phyloP scores from a whole-genome alignment of 805 yeast species.

The Ogataea trehaloabstinens region DNA sequence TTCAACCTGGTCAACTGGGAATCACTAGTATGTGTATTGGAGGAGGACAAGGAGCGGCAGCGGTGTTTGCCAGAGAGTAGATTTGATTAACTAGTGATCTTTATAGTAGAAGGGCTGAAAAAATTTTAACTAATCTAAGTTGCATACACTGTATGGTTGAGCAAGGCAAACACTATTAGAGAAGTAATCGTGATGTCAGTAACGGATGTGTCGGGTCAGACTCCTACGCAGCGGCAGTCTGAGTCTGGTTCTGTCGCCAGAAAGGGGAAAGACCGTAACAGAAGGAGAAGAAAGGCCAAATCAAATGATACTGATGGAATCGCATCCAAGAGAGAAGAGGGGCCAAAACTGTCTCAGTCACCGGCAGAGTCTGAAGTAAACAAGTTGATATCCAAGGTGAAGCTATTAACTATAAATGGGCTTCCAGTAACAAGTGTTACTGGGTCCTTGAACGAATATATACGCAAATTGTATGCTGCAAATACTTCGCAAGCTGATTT shows the following conservation, averaged over 20 bases:
- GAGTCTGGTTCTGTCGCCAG: too few relatives aligned
- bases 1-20: conserved; percentile 78
- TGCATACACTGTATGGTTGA: too few relatives aligned
- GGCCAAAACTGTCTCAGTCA: neutral
- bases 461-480: conserved; percentile 14
- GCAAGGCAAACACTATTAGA: too few relatives aligned
- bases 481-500: conserved; percentile 21
- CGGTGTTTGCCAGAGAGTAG: conserved; percentile 76
- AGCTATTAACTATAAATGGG: conserved; percentile 33
- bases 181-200: too few relatives aligned
- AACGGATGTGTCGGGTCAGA: too few relatives aligned
- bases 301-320: too few relatives aligned
- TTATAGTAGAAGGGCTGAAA: neutral
- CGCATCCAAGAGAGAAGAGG: too few relatives aligned
- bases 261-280: too few relatives aligned
- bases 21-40: conserved; percentile 97
- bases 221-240: too few relatives aligned
- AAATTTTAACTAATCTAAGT: too few relatives aligned
- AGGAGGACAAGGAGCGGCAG: conserved; percentile 98
- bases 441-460: conserved; percentile 16
- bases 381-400: conserved; percentile 18
- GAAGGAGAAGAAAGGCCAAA: too few relatives aligned
- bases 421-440: conserved; percentile 20
- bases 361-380: conserved; percentile 22
- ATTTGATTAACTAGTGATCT: neutral